Percentiles rank a stretch among this genome's conserved stretches.
Evolutionary conservation across 73 alveolate species (phyloP).

Genomic region (Tetrahymena borealis): DNA sequence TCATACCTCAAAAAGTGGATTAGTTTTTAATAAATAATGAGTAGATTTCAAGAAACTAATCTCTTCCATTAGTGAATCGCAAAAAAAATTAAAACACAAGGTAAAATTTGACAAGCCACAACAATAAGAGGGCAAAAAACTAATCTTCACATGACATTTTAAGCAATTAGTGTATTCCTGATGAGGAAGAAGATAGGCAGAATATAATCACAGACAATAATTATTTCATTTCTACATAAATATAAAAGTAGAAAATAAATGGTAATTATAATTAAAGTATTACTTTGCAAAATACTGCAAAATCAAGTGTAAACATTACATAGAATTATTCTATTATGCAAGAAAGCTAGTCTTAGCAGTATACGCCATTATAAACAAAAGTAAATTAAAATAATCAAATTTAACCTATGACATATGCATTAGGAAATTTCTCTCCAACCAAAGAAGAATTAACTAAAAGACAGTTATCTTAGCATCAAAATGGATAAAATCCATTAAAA

Average conservation of each 20-base stretch:
- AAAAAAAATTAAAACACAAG: background rate
- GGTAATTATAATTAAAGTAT: background rate
- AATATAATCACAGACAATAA: background rate
- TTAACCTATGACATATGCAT: background rate
- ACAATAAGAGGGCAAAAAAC: background rate
- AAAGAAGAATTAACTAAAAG: background rate
- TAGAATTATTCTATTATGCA: background rate
- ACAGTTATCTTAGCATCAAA: background rate
- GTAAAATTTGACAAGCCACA: background rate
- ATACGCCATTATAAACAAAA: background rate
- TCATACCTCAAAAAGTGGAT: background rate
- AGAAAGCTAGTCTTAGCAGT: background rate
- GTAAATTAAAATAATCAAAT: background rate
- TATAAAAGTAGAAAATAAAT: background rate
- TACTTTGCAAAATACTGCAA: background rate
- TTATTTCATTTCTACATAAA: background rate
- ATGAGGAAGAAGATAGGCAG: background rate
- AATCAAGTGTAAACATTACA: background rate
- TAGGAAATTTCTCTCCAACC: background rate
- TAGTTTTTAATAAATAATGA: background rate
- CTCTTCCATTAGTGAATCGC: background rate
- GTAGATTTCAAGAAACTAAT: background rate
- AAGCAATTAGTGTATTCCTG: background rate
- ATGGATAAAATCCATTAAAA: background rate
- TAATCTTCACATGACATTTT: background rate